Percentiles rank a stretch among this genome's conserved stretches.
These are phyloP conservation scores for Erythrophleum fordii DNA, from an alignment of 306 rosid genomes.

Conservation along the genomic window DNA sequence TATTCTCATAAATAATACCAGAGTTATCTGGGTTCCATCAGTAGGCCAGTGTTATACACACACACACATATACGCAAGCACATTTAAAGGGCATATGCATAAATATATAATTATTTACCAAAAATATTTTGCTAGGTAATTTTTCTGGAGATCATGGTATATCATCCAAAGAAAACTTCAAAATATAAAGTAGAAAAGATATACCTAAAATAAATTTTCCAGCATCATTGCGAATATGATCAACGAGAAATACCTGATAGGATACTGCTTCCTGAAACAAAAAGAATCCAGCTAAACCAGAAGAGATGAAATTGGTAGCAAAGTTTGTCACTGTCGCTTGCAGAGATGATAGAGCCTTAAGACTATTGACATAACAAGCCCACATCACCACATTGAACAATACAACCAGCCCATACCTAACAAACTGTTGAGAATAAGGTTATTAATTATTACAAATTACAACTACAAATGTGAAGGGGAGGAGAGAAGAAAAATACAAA, in stretches of 20 bases:
- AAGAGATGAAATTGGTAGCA: conserved; percentile 83
- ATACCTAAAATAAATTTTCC: neutral
- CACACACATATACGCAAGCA: neutral
- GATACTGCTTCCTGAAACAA: conserved; percentile 74
- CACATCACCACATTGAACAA: conserved; percentile 84
- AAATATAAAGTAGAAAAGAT: neutral
- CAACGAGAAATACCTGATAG: conserved; percentile 54
- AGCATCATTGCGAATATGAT: neutral
- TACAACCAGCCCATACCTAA: conserved; percentile 61
- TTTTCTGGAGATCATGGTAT: neutral
- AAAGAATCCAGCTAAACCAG: conserved; percentile 82
- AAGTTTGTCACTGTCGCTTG: conserved; percentile 94
- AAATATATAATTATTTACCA: neutral
- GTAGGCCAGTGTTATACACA: neutral
- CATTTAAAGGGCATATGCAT: neutral
- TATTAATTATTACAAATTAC: neutral
- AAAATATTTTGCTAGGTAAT: neutral
- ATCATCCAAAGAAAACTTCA: neutral
- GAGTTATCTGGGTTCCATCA: no score
- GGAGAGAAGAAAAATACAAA: neutral
- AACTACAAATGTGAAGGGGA: neutral
- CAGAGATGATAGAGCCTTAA: conserved; percentile 78
- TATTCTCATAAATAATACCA: no score
- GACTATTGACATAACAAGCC: conserved; percentile 87
- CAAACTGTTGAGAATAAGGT: conserved; percentile 49